Base-by-base conservation (phyloP, 1,284 basidiomycete genomes). In the Cystobasidium pallidum region DNA sequence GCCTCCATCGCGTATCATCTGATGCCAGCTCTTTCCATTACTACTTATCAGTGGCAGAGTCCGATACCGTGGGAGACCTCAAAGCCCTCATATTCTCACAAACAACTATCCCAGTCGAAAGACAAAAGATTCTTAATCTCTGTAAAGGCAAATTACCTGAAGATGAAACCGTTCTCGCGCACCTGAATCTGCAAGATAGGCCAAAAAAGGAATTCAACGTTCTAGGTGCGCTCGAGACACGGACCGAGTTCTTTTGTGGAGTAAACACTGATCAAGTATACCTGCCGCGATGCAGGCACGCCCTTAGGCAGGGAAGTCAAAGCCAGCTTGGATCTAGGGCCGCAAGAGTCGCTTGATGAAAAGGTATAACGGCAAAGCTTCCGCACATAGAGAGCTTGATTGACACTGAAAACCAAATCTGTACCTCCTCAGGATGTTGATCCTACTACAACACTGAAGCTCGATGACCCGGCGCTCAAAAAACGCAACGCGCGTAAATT, bases 111-210 rank as follows among this genome's bases (percentile, higher is more conserved):
- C 91, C 92, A 2, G 86, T 88, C 30, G 90, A 91, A 75, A 85
- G 92, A 19, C 92, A 95, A 83, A 95, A 96, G 84, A 88, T 95
- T 66, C 84, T 94, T 15, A 91, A 91, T 0, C 82, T 95, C 32
- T 88, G 90, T 43, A 91, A 91, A 77, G 91, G 91, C 43, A 93
- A 91, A 80, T 82, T 94, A 13, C 90, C 91, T 3, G 83, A 86
- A 2, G 90, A 93, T 77, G 86, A 89, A 73, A 86, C 82, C 59
- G 84, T 85, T 73, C 86, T 91, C 87, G 89, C 65, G 28, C 58
- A 70, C 59, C 52, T 66, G 52, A 34, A 89, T 70, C 81, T 92
- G 64, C 85, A 86, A 67, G 82, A 89, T 17, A 75, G 82, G 0
- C 78, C 83, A 39, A 86, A 86, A 61, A 89, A 88, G 83, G 91